Evolutionary conservation across 345 rosid species (phyloP).

Genomic region (Hypericum androsaemum): DNA sequence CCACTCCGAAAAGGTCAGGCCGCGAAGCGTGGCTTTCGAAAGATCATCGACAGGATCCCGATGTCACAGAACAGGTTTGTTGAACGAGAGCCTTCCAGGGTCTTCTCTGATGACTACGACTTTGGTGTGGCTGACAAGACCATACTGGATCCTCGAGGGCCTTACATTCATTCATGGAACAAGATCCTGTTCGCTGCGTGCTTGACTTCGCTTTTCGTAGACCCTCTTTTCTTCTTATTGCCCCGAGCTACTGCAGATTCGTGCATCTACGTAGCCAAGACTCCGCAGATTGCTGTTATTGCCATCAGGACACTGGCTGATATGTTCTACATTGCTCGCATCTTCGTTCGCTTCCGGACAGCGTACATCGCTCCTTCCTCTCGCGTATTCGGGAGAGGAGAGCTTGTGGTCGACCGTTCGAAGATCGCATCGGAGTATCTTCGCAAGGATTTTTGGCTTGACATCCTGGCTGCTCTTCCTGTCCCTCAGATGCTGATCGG

Average conservation of each 20-base stretch:
- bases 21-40: not conserved
- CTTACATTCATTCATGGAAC: not conserved
- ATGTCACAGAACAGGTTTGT: not conserved
- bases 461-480: slow-evolving; percentile 5
- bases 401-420: not conserved
- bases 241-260: not conserved
- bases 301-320: slow-evolving; percentile 1
- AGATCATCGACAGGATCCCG: not conserved
- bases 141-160: slow-evolving; percentile 7
- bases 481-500: slow-evolving; percentile 3
- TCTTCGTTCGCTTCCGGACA: not conserved
- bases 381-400: slow-evolving; percentile 7
- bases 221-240: slow-evolving; percentile 7
- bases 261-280: not conserved
- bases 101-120: slow-evolving; percentile 8
- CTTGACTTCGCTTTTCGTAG: not conserved
- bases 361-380: slow-evolving; percentile 1
- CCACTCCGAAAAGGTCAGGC: not conserved
- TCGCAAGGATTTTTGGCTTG: slow-evolving; percentile 2
- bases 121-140: not conserved
- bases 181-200: slow-evolving; percentile 1
- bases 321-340: not conserved
- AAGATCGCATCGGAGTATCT: not conserved
- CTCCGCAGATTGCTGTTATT: not conserved
- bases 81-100: slow-evolving; percentile 5